These are phyloP conservation scores for Bonia amplexicaulis DNA, from an alignment of 176 grass and related monocot genomes.

Conservation along the genomic window DNA sequence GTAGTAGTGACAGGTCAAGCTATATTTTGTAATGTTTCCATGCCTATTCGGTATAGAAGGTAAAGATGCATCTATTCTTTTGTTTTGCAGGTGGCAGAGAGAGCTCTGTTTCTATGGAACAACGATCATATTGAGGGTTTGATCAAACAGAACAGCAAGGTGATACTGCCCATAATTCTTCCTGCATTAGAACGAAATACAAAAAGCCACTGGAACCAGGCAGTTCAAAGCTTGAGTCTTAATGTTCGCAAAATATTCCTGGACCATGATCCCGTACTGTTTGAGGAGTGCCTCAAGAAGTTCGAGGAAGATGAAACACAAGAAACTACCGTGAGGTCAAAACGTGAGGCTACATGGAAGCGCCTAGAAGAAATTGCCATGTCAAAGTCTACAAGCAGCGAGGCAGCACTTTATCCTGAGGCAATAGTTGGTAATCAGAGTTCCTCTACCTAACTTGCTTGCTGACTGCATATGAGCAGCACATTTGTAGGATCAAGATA, in stretches of 20 bases:
- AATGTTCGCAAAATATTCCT: constrained; percentile 69
- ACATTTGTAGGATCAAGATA: constrained; percentile 1
- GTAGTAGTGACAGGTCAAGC: not conserved
- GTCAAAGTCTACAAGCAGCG: constrained; percentile 38
- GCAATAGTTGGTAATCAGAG: constrained; percentile 3
- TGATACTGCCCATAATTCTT: constrained; percentile 63
- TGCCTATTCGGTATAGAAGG: not conserved
- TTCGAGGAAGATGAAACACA: constrained; percentile 62
- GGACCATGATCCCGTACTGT: constrained; percentile 52
- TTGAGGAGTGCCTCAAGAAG: constrained; percentile 56
- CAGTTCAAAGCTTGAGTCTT: constrained; percentile 69
- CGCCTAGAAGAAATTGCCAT: constrained; percentile 56
- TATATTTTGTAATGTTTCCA: not conserved
- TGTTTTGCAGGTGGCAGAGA: constrained; percentile 55
- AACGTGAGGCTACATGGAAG: constrained; percentile 62
- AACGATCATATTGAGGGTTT: constrained; percentile 63
- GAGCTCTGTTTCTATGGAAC: constrained; percentile 66
- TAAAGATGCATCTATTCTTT: constrained; percentile 20
- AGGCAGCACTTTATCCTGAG: constrained; percentile 19
- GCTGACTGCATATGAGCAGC: not conserved
- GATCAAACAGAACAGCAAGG: constrained; percentile 67
- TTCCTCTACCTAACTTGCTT: constrained; percentile 23
- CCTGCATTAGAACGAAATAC: constrained; percentile 58
- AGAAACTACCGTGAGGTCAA: constrained; percentile 31
- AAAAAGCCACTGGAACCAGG: constrained; percentile 62